Conservation (phyloP, 2,329 filamentous ascomycete species). For the Penicillium sclerotigenum region DNA sequence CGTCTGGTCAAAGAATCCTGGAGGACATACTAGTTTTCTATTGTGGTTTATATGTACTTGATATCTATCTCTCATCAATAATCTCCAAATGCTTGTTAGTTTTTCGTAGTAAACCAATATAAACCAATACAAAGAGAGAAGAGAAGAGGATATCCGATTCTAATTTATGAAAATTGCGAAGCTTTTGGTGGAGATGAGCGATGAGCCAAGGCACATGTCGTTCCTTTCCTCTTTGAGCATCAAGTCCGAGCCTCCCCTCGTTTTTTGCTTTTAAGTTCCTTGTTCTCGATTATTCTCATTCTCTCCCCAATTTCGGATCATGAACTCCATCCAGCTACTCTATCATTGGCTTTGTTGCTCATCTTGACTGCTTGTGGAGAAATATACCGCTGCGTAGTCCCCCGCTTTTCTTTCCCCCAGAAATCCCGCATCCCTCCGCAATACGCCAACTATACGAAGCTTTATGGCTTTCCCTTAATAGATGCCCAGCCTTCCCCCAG, state of each 20-base stretch:
- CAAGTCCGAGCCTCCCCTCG: conserved; percentile 5
- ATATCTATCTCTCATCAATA: neutral
- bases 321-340: neutral
- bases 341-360: conserved; percentile 1
- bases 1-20: neutral
- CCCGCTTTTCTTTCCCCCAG: conserved; percentile 2
- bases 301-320: neutral
- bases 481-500: neutral
- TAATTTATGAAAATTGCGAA: neutral
- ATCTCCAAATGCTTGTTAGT: neutral
- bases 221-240: conserved; percentile 1
- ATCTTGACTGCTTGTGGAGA: neutral
- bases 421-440: neutral
- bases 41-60: neutral
- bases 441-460: conserved; percentile 4
- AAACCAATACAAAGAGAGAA: neutral
- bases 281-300: neutral
- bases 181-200: neutral
- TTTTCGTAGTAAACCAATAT: neutral
- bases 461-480: neutral
- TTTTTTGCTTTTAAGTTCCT: neutral
- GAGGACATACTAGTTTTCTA: neutral
- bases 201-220: neutral
- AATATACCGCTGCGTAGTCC: neutral
- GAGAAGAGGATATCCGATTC: neutral